phyloP scores from a whole-genome alignment of 371 early-diverging fungal species.

The Mortierella sp. region DNA sequence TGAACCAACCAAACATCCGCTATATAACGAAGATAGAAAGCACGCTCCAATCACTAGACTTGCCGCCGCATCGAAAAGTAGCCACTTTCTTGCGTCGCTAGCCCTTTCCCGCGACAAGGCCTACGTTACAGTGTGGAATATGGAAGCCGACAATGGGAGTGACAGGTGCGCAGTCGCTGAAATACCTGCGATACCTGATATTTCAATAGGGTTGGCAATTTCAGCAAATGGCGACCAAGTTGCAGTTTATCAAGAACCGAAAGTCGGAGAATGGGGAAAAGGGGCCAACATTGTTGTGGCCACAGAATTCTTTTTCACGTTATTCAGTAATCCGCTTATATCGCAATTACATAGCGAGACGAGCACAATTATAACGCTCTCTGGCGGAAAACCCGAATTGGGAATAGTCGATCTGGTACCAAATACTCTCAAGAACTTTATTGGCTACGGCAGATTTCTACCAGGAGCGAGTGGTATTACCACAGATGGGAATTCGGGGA shows the following conservation, averaged over 20 bases:
- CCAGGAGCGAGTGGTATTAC: conserved; percentile 29
- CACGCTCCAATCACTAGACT: conserved; percentile 22
- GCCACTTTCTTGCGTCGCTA: conserved; percentile 35
- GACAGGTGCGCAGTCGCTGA: neutral
- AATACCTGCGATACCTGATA: conserved; percentile 10
- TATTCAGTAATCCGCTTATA: conserved; percentile 43
- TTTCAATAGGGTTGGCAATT: conserved; percentile 34
- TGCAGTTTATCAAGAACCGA: conserved; percentile 45
- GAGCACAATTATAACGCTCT: too few species aligned
- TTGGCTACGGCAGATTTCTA: conserved; percentile 68
- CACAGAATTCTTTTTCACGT: conserved; percentile 14
- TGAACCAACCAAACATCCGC: too few species aligned
- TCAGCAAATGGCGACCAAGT: conserved; percentile 43
- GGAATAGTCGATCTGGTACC: neutral
- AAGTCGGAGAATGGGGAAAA: conserved; percentile 42
- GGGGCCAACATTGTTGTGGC: conserved; percentile 9
- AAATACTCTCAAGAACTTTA: conserved; percentile 55
- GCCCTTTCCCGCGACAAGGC: conserved; percentile 20
- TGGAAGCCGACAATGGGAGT: neutral
- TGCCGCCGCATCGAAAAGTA: conserved; percentile 9
- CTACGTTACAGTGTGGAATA: conserved; percentile 37
- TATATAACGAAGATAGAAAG: neutral
- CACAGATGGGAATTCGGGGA: neutral
- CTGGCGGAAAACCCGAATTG: neutral
- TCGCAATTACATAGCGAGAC: neutral